phyloP scores from a whole-genome alignment of 2,329 filamentous ascomycete species.

The Colletotrichum echinochloae region DNA sequence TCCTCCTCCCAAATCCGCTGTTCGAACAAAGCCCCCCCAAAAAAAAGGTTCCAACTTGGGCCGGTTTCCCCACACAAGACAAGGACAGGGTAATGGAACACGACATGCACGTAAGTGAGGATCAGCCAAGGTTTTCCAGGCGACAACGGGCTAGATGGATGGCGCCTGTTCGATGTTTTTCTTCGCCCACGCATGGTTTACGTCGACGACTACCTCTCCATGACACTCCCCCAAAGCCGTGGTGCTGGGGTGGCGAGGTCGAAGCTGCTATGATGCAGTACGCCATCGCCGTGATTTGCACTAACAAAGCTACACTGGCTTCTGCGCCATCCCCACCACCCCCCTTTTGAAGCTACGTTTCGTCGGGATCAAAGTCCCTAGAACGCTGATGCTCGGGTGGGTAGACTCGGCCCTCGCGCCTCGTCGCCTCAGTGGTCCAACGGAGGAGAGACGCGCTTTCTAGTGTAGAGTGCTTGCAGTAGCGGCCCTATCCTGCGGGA shows the following conservation, averaged over 20 bases:
- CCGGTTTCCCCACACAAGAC: constrained; percentile 14
- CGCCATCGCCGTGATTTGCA: not conserved
- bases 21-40: constrained; percentile 1
- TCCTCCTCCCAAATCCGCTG: not conserved
- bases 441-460: constrained; percentile 12
- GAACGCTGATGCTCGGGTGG: constrained; percentile 7
- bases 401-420: constrained; percentile 19
- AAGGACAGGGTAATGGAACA: not conserved
- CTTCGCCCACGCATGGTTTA: not conserved
- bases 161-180: constrained; percentile 18
- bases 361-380: constrained; percentile 1
- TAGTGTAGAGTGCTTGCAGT: constrained; percentile 40
- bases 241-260: not conserved
- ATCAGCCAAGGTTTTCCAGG: constrained; percentile 27
- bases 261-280: constrained; percentile 1
- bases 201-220: constrained; percentile 14
- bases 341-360: not conserved
- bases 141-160: constrained; percentile 8
- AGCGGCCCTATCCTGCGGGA: constrained; percentile 12
- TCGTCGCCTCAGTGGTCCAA: constrained; percentile 22
- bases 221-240: constrained; percentile 1
- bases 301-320: not conserved
- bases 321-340: constrained; percentile 3
- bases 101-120: constrained; percentile 24
- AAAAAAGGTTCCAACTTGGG: not conserved